Percentiles rank a stretch among this genome's conserved stretches.
These are phyloP conservation scores for Magnusiomyces magnusii DNA, from an alignment of 1,139 yeast genomes.

Conservation along the genomic window DNA sequence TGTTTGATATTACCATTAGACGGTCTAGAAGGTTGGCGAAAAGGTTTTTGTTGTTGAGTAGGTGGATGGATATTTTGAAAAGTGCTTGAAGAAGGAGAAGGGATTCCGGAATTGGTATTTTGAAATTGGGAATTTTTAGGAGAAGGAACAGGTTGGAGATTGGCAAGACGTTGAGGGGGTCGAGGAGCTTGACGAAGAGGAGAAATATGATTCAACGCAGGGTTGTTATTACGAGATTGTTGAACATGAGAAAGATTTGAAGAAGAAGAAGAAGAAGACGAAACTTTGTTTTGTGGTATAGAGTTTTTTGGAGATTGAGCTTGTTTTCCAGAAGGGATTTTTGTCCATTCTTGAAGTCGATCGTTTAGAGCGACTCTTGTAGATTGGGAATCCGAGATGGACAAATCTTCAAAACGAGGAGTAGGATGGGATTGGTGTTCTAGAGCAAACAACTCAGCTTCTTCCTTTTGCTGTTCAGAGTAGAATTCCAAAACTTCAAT, in stretches of 20 bases:
- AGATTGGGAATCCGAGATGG: background rate
- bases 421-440: background rate
- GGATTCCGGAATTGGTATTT: background rate
- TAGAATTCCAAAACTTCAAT: slow-evolving; percentile 92
- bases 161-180: slow-evolving; percentile 6
- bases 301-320: background rate
- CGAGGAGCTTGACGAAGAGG: slow-evolving; percentile 28
- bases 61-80: slow-evolving; percentile 1
- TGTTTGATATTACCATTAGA: background rate
- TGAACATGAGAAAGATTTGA: background rate
- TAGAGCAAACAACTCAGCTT: slow-evolving; percentile 6
- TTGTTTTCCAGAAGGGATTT: slow-evolving; percentile 22
- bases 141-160: background rate
- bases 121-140: background rate
- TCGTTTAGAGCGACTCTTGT: slow-evolving; percentile 1
- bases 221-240: slow-evolving; percentile 2
- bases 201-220: slow-evolving; percentile 20
- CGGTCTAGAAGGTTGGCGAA: background rate
- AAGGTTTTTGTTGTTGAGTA: slow-evolving; percentile 4
- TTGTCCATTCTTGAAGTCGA: slow-evolving; percentile 30
- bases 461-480: slow-evolving; percentile 25
- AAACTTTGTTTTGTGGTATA: background rate
- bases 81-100: background rate
- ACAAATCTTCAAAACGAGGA: background rate
- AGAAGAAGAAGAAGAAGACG: background rate